Evolutionary conservation across 2,329 filamentous ascomycete genomes (phyloP).

Genomic region (Neodidymelliopsis sp.): DNA sequence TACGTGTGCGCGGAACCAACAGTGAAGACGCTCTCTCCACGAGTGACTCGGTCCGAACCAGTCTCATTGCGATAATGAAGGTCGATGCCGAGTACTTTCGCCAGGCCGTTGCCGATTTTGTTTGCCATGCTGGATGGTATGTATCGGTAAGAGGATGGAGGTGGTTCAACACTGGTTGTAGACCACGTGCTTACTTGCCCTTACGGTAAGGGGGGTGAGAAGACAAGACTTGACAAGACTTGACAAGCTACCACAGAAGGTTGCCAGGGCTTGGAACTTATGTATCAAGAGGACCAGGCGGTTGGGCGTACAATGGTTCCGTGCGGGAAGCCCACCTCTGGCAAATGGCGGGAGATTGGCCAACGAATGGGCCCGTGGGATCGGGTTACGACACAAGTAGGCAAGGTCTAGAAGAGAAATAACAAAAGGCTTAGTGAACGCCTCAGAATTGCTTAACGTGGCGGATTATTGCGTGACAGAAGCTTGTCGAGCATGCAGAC

Average conservation of each 20-base stretch:
- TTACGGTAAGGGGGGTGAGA: slow-evolving; percentile 2
- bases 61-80: slow-evolving; percentile 71
- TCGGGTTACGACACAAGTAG: slow-evolving; percentile 6
- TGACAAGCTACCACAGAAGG: slow-evolving; percentile 35
- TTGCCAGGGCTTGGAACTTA: slow-evolving; percentile 38
- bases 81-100: slow-evolving; percentile 84
- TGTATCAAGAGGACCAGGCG: slow-evolving; percentile 27
- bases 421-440: slow-evolving; percentile 25
- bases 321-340: slow-evolving; percentile 15
- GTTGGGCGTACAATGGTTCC: slow-evolving; percentile 19
- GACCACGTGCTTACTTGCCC: slow-evolving; percentile 23
- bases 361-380: slow-evolving; percentile 6
- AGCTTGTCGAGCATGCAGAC: slow-evolving; percentile 7
- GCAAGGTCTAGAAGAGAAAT: slow-evolving; percentile 21
- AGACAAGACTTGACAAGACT: slow-evolving; percentile 29
- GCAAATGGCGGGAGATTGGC: slow-evolving; percentile 14
- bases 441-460: slow-evolving; percentile 35
- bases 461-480: slow-evolving; percentile 37
- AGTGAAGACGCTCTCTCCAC: slow-evolving; percentile 82
- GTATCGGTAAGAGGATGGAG: slow-evolving; percentile 3
- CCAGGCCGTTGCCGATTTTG: slow-evolving; percentile 74
- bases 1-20: slow-evolving; percentile 76
- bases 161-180: slow-evolving; percentile 15
- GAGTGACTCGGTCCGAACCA: slow-evolving; percentile 68
- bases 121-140: slow-evolving; percentile 41